Percentiles rank a stretch among this genome's conserved stretches.
Conservation (phyloP, 805 yeast species). For the Pichia phayaonensis region DNA sequence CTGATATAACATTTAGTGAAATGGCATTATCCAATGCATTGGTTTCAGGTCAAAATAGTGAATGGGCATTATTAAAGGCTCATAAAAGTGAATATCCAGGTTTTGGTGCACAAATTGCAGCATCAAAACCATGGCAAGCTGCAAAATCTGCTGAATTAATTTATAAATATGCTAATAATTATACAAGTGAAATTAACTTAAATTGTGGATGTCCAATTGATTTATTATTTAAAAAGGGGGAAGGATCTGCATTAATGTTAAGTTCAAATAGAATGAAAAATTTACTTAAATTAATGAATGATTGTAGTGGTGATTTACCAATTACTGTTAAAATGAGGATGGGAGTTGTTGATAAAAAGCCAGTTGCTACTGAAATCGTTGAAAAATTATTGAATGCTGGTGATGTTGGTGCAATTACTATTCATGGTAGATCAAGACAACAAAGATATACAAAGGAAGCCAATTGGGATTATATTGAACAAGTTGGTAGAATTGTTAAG, state of each 20-base stretch:
- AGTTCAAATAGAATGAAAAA: conserved; percentile 76
- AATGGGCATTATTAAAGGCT: conserved; percentile 96
- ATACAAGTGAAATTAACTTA: conserved; percentile 76
- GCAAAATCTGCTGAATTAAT: conserved; percentile 85
- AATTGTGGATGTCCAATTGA: conserved; percentile 99
- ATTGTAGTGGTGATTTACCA: conserved; percentile 84
- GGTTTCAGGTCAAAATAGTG: conserved; percentile 84
- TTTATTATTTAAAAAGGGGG: conserved; percentile 86
- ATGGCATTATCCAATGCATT: conserved; percentile 89
- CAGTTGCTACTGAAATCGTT: conserved; percentile 77
- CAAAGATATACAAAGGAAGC: conserved; percentile 90
- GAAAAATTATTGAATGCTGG: conserved; percentile 51
- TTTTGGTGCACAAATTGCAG: conserved; percentile 90
- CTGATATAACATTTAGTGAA: conserved; percentile 89
- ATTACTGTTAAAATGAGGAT: conserved; percentile 88
- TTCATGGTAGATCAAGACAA: conserved; percentile 95
- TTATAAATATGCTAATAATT: conserved; percentile 41
- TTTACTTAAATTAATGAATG: conserved; percentile 81
- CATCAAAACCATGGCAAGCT: conserved; percentile 89
- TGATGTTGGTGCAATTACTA: conserved; percentile 82
- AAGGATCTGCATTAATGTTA: conserved; percentile 89
- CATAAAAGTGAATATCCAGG: conserved; percentile 77
- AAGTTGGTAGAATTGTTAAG: conserved; percentile 63
- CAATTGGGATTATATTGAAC: conserved; percentile 83
- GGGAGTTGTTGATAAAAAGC: conserved; percentile 79